Evolutionary conservation across 75 land plant genomes (phyloP), one percentile per base, ranked within the genome.

Genomic region (Pinus tabuliformis): DNA sequence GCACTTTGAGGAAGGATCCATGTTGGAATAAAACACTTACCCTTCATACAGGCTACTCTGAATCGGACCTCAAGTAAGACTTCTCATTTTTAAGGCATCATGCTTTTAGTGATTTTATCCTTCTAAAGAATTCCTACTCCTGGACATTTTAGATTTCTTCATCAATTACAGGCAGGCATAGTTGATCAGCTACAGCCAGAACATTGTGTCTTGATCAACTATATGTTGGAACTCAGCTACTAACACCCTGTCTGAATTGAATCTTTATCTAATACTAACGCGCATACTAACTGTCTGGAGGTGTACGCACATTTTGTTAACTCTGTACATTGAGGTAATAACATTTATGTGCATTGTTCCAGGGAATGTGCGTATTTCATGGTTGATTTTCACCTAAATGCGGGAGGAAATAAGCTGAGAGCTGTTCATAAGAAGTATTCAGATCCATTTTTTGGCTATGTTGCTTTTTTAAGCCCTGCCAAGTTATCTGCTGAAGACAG

Each of bases 21-120:
- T 72, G 45, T 75, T 96, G 97, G 99, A 90, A 63, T 22, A 87
- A 84, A 6, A 88, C 91, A 4, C 93, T 96, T 6, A 81, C 84
- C 80, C 70, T 76, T 16, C 99, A 96, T 76, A 87, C 99, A 14
- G 91, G 94, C 12, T 96, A 83, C 79, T 81, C 88, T 2, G 97
- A 93, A 61, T 22, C 70, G 30, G 87, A 96, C 24, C 61, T 96
- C 14, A 84, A 75, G 98, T 95, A 83, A 45, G 49, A 0, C 49
- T 45, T 45, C 0, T 0, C 0, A 8, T 45, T 45, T 68, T 56
- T 24, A 68, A 20, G 3, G 12, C n/a, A 68, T 68, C 20, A 18
- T 18, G 20, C 52, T 37, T 68, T 39, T 68, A 36, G 20, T 68
- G 18, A 39, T 20, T 33, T 18, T 62, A 62, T 45, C 49, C 49